Evolutionary conservation across 305 asterid species (phyloP).

Genomic region (Solanum hybrid): DNA sequence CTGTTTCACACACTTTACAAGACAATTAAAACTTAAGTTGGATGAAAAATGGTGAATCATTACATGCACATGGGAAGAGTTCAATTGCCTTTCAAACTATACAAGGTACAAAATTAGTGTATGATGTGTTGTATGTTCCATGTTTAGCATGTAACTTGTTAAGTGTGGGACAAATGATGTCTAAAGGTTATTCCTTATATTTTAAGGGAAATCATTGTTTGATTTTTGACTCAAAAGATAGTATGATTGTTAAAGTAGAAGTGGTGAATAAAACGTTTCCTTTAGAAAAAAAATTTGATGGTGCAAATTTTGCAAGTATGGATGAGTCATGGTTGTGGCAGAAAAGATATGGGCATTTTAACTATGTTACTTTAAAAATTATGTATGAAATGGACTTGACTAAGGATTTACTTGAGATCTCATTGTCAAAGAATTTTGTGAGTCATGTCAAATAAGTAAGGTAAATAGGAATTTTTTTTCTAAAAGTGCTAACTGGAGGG

Average conservation of each 20-base stretch:
- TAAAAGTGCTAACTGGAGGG: neutral
- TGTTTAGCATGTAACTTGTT: neutral
- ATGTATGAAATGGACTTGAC: neutral
- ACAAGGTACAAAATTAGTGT: neutral
- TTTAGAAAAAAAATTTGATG: neutral
- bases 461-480: neutral
- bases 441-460: neutral
- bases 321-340: neutral
- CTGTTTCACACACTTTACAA: neutral
- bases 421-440: neutral
- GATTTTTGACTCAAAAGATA: neutral
- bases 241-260: neutral
- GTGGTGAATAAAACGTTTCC: neutral
- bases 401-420: neutral
- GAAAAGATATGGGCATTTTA: neutral
- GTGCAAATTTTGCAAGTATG: neutral
- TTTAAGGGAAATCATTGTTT: neutral
- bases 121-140: neutral
- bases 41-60: neutral
- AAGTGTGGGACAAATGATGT: neutral
- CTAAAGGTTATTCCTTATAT: neutral
- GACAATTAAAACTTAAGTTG: neutral
- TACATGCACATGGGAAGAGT: neutral
- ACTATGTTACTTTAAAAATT: neutral
- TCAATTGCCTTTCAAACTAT: neutral